Evolutionary conservation across 371 early-diverging fungal genomes (phyloP), one percentile per base, ranked within the genome.

Genomic region (Thermomucor indicae-seudaticae): DNA sequence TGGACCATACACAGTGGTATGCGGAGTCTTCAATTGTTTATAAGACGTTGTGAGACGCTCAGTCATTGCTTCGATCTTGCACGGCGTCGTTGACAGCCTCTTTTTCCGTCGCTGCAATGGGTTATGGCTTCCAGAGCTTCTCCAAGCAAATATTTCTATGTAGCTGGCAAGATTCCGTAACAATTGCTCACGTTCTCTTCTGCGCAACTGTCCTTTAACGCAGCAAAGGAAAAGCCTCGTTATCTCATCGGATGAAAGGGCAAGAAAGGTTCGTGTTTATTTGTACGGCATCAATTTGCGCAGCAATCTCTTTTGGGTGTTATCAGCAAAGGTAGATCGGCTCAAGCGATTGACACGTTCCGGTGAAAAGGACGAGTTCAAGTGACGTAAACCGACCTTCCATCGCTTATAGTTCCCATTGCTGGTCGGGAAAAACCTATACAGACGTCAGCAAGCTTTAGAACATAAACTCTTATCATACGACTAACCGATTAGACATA

Each of bases 361-460:
- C 3, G 70, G 51, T 20, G 72, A 67, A 30, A 76, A 59, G 8
- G 62, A 54, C 23, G 61, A 53, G 49, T 76, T 76, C 60, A 76
- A 66, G 46, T 76, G 76, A 41, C 76, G 72, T 63, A 65, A 56
- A 49, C 76, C 76, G 7, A 58, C 66, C 41, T 68, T 70, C 76
- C 76, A 76, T 11, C 76, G 68, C 51, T 76, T 76, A 40, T 62
- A 75, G 48, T 75, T 68, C 20, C 67, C 69, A 42, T 66, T 70
- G 23, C 61, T 49, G 4, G 69, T 70, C 39, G 75, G 75, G 11
- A 70, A 55, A 43, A 75, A 70, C 62, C 75, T 74, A 51, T 12
- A n/a, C 10, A 30, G 6, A n/a, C n/a, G n/a, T n/a, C n/a, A n/a
- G n/a, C n/a, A 8, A 23, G 19, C 6, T 6, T 27, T 0, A 19